A percentile compares a stretch with the other conserved stretches of the same genome.
Evolutionary conservation across 768 basidiomycete species (phyloP).

Genomic region (Amanita rimosa): DNA sequence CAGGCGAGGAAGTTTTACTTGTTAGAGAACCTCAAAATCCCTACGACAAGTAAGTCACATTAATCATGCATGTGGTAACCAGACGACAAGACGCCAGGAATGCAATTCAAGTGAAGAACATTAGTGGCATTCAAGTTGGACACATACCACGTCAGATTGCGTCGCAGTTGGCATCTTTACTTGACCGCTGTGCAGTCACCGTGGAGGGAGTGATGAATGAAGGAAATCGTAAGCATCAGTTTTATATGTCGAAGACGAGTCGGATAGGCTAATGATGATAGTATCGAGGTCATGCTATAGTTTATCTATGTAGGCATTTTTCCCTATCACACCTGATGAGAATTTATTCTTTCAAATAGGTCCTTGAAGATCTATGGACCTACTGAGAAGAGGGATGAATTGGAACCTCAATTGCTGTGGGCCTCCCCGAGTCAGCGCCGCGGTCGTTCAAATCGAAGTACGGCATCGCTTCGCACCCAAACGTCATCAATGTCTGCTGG

Average conservation of each 20-base stretch:
- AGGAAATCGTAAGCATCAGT: conserved; percentile 45
- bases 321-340: not conserved
- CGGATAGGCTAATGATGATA: not conserved
- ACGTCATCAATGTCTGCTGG: not conserved
- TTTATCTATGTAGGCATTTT: conserved; percentile 46
- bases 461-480: too few species aligned
- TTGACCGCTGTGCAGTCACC: conserved; percentile 51
- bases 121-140: conserved; percentile 64
- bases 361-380: conserved; percentile 64
- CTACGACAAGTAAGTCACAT: conserved; percentile 48
- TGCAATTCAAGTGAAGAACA: conserved; percentile 77
- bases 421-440: conserved; percentile 56
- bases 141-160: conserved; percentile 61
- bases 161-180: conserved; percentile 50
- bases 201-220: conserved; percentile 64
- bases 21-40: conserved; percentile 54
- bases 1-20: conserved; percentile 67
- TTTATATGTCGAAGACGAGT: not conserved
- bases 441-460: conserved; percentile 29
- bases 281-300: conserved; percentile 26
- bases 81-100: conserved; percentile 31
- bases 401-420: conserved; percentile 65
- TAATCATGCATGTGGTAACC: not conserved
- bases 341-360: conserved; percentile 22
- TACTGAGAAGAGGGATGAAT: conserved; percentile 39